Evolutionary conservation across 2,329 filamentous ascomycete species (phyloP).

Genomic region (Fusarium avenaceum): DNA sequence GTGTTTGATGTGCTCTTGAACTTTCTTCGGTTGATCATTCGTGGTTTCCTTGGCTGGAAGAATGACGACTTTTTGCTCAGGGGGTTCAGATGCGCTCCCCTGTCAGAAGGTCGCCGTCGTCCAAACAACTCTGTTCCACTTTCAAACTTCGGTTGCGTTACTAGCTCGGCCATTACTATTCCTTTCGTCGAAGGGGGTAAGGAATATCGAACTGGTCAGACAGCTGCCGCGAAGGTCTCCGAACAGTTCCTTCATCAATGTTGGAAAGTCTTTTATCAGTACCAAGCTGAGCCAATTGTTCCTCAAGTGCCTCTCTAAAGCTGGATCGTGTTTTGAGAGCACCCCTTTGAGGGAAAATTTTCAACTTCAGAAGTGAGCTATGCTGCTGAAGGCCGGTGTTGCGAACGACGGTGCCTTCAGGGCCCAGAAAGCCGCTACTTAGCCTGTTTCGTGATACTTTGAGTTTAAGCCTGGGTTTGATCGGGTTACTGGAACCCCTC

Average conservation of each 20-base stretch:
- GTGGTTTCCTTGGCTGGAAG: conserved; percentile 46
- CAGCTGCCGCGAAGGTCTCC: conserved; percentile 37
- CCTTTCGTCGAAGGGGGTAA: conserved; percentile 48
- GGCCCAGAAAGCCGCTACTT: conserved; percentile 28
- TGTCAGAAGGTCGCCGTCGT: background rate
- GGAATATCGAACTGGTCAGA: conserved; percentile 56
- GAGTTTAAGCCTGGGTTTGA: conserved; percentile 48
- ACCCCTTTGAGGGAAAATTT: conserved; percentile 36
- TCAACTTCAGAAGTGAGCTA: conserved; percentile 52
- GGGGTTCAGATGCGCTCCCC: conserved; percentile 21
- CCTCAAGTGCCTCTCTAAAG: conserved; percentile 26
- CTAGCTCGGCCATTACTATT: conserved; percentile 21
- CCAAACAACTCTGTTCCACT: conserved; percentile 7
- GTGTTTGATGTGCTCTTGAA: conserved; percentile 9
- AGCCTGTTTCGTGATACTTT: conserved; percentile 53
- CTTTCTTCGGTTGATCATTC: conserved; percentile 28
- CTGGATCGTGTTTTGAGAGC: conserved; percentile 21
- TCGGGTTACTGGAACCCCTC: conserved; percentile 27
- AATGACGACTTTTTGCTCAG: conserved; percentile 52
- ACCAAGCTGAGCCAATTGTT: conserved; percentile 20
- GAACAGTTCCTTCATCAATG: conserved; percentile 24
- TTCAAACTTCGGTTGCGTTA: conserved; percentile 20
- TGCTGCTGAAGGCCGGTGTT: conserved; percentile 51
- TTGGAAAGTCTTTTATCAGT: conserved; percentile 15
- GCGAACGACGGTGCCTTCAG: conserved; percentile 32